Evolutionary conservation across 2,329 filamentous ascomycete species (phyloP).

Genomic region (Aureobasidium subglaciale): DNA sequence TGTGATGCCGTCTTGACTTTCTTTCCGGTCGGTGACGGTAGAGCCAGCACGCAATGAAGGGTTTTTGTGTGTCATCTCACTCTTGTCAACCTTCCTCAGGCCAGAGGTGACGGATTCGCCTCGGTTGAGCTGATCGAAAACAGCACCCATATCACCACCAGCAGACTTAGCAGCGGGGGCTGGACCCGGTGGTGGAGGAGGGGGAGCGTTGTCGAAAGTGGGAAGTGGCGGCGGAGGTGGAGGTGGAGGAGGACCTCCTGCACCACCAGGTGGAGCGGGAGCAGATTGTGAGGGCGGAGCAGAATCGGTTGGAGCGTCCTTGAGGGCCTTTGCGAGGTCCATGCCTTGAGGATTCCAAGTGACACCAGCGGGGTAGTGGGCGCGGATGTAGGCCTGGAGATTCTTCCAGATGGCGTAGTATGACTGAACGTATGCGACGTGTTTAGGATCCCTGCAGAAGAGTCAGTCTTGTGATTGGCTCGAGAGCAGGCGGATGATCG

Average conservation of each 20-base stretch:
- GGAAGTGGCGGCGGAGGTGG: constrained; percentile 59
- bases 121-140: constrained; percentile 87
- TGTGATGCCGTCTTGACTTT: constrained; percentile 42
- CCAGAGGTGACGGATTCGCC: constrained; percentile 82
- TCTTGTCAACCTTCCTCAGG: constrained; percentile 87
- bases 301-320: constrained; percentile 38
- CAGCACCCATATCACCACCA: constrained; percentile 64
- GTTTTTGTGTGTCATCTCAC: constrained; percentile 98
- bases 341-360: constrained; percentile 78
- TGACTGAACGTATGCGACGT: constrained; percentile 84
- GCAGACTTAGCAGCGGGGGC: constrained; percentile 39
- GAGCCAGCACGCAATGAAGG: constrained; percentile 71
- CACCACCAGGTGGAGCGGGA: constrained; percentile 46
- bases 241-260: constrained; percentile 53
- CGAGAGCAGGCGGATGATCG: background rate
- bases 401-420: constrained; percentile 88
- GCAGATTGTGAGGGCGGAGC: constrained; percentile 27
- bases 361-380: constrained; percentile 71
- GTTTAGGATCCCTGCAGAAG: constrained; percentile 59
- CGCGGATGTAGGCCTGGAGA: constrained; percentile 75
- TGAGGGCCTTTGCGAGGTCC: constrained; percentile 63
- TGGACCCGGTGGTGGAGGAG: constrained; percentile 59
- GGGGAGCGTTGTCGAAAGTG: constrained; percentile 41
- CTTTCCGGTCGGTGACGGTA: constrained; percentile 55
- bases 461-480: background rate